Percentiles rank a stretch among this genome's conserved stretches.
phyloP scores from a whole-genome alignment of 2,329 filamentous ascomycete species.

The Pyrenophora seminiperda region DNA sequence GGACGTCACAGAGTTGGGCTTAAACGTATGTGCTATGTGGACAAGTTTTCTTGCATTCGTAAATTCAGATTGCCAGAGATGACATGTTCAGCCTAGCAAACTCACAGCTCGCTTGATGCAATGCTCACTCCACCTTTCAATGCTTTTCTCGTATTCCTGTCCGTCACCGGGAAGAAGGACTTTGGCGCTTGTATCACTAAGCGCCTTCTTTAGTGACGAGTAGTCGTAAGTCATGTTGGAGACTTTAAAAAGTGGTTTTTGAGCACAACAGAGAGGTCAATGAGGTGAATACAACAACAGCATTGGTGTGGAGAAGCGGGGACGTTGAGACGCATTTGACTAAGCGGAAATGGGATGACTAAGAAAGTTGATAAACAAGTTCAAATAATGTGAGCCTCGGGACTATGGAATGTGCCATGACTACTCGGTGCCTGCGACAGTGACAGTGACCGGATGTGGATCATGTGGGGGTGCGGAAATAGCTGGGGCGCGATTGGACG shows the following conservation, averaged over 20 bases:
- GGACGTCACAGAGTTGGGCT: no score
- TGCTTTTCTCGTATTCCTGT: slow-evolving; percentile 32
- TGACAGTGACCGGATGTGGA: no score
- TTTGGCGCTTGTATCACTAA: slow-evolving; percentile 26
- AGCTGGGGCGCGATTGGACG: slow-evolving; percentile 29
- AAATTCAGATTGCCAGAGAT: neutral
- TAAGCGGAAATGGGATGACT: no score
- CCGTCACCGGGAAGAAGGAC: slow-evolving; percentile 30
- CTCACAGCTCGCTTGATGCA: slow-evolving; percentile 37
- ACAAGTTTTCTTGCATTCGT: no score
- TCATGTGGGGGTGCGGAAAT: slow-evolving; percentile 3
- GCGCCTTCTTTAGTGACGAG: slow-evolving; percentile 24
- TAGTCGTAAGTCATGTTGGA: slow-evolving; percentile 20
- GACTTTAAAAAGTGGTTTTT: no score
- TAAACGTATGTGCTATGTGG: neutral
- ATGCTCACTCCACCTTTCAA: slow-evolving; percentile 38
- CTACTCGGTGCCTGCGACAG: no score
- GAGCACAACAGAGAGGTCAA: no score
- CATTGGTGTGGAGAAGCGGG: no score
- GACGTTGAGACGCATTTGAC: no score
- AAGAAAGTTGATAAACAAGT: no score
- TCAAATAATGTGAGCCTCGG: no score
- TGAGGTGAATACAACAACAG: neutral
- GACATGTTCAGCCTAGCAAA: neutral
- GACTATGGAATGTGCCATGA: no score